A percentile compares a stretch with the other conserved stretches of the same genome.
phyloP scores from a whole-genome alignment of 2,329 filamentous ascomycete species.

The Curvularia spicifera region DNA sequence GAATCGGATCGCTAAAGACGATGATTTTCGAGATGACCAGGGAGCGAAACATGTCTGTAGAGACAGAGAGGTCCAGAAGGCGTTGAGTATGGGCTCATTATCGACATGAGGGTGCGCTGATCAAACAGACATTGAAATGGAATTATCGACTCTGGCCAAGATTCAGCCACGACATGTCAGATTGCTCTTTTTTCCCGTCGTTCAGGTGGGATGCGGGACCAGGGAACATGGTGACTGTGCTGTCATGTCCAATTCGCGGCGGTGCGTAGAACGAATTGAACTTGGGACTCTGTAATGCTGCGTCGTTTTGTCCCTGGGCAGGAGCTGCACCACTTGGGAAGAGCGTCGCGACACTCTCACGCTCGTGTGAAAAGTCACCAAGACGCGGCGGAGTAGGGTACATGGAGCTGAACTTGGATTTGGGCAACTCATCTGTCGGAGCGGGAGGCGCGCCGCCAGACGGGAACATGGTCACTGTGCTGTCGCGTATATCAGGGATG shows the following conservation, averaged over 20 bases:
- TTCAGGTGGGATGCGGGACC: slow-evolving; percentile 24
- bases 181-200: slow-evolving; percentile 40
- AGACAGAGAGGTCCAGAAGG: slow-evolving; percentile 9
- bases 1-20: slow-evolving; percentile 31
- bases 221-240: slow-evolving; percentile 51
- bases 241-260: slow-evolving; percentile 64
- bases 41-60: slow-evolving; percentile 15
- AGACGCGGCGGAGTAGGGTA: slow-evolving; percentile 39
- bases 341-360: slow-evolving; percentile 59
- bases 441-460: slow-evolving; percentile 27
- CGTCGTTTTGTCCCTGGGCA: slow-evolving; percentile 17
- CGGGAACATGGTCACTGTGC: slow-evolving; percentile 50
- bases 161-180: slow-evolving; percentile 83
- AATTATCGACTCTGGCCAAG: slow-evolving; percentile 58
- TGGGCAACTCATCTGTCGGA: slow-evolving; percentile 22
- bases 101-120: slow-evolving; percentile 6
- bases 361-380: slow-evolving; percentile 40
- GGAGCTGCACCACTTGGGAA: slow-evolving; percentile 40
- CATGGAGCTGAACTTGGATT: slow-evolving; percentile 38
- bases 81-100: slow-evolving; percentile 17
- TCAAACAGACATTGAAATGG: not conserved
- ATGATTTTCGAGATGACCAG: slow-evolving; percentile 26
- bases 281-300: slow-evolving; percentile 53
- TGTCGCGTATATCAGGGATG: slow-evolving; percentile 69
- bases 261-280: slow-evolving; percentile 56